Evolutionary conservation across 345 rosid genomes (phyloP), one percentile per base, ranked within the genome.

Genomic region (Lepidium africanum): DNA sequence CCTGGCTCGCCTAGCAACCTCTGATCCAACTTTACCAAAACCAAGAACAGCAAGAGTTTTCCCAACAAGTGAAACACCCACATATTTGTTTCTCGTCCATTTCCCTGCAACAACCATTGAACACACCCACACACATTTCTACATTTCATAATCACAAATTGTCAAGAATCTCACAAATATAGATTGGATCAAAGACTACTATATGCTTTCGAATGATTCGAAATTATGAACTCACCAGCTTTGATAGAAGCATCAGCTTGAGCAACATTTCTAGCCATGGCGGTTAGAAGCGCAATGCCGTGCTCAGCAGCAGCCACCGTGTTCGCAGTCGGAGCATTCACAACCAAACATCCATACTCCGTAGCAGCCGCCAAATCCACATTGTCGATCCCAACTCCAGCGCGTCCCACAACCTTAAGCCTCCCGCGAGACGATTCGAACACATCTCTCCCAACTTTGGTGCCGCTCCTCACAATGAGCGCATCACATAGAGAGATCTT

Each of bases 11-110:
- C 85, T 69, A 32, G 85, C 83, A 57, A 83, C 87, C 77, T 83
- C 83, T 21, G 85, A 76, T 69, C 87, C 85, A 74, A 83, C 85
- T 73, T 79, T 83, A 43, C 87, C 87, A 19, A 83, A 83, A n/a
- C 87, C 87, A 81, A 83, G 78, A 25, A 83, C 74, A 40, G 80
- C 80, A 48, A 83, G 81, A 38, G 79, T 83, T 67, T 83, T 83
- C 60, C 87, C 81, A 7, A 81, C 83, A 56, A 83, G 83, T 17
- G 87, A 81, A 32, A 83, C 85, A 17, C 83, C 85, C 0, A 77
- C 69, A 45, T 81, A 83, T 21, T 83, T 81, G 77, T 12, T 81
- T 47, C 83, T 74, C 68, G 52, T 68, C 87, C 85, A 83, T 45
- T 83, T 77, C 0, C 84, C 87, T 83, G 69, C 17, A 67, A 0